phyloP scores from a whole-genome alignment of 768 basidiomycete species.

The Rhodotorula taiwanensis region DNA sequence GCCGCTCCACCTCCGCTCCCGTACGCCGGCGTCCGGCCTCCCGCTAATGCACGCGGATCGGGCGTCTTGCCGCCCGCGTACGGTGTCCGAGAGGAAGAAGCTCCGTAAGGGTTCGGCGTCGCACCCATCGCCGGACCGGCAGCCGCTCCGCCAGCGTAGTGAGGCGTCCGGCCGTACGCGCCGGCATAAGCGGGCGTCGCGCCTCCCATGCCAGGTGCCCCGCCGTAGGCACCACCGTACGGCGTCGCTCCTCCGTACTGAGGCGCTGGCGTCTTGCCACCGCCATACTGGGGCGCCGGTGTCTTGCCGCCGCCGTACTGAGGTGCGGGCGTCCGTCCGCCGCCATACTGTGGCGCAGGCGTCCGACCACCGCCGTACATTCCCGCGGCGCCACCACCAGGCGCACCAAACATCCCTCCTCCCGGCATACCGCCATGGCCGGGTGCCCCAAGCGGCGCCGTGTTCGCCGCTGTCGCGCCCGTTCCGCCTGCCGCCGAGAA shows the following conservation, averaged over 20 bases:
- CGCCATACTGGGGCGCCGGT: conserved; percentile 32
- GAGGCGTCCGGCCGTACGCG: not conserved
- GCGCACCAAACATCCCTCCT: not conserved
- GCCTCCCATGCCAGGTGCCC: conserved; percentile 10
- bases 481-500: conserved; percentile 13
- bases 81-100: conserved; percentile 15
- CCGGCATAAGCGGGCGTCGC: conserved; percentile 7
- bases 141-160: not conserved
- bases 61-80: conserved; percentile 25
- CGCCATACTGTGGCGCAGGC: conserved; percentile 5
- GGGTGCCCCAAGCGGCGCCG: conserved; percentile 17
- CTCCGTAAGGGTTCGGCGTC: conserved; percentile 12
- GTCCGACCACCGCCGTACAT: not conserved
- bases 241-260: conserved; percentile 19
- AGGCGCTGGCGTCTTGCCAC: conserved; percentile 33
- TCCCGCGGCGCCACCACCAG: not conserved
- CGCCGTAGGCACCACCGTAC: conserved; percentile 34
- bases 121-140: not conserved
- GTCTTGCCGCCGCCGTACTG: conserved; percentile 34
- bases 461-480: conserved; percentile 21
- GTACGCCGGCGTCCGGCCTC: conserved; percentile 19
- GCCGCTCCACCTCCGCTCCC: not conserved
- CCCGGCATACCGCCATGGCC: conserved; percentile 6
- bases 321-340: conserved; percentile 6
- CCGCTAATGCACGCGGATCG: conserved; percentile 17